Percentiles rank a stretch among this genome's conserved stretches.
Conservation (phyloP, 257 asterid genomes). For the Nicotiana noctiflora region DNA sequence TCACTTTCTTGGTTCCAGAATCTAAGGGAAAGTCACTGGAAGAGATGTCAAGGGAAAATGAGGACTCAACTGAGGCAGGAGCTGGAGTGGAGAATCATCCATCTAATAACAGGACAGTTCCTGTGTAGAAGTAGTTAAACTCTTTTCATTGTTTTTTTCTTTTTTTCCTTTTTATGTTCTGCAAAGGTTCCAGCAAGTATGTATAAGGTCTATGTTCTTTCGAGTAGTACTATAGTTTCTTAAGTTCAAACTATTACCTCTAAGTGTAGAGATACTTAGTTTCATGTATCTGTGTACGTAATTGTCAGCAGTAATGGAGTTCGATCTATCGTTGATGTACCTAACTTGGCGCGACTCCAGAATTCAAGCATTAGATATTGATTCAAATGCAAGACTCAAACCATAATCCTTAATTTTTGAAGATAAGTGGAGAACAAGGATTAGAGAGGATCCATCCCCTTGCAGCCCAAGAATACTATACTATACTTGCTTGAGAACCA, state of each 20-base stretch:
- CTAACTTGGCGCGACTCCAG: background rate
- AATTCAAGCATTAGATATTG: background rate
- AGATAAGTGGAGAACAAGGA: background rate
- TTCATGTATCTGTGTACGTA: background rate
- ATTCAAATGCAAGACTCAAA: background rate
- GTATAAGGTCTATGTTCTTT: background rate
- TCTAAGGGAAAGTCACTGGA: slow-evolving; percentile 59
- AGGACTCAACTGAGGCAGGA: slow-evolving; percentile 4
- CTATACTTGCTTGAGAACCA: background rate
- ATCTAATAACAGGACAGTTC: slow-evolving; percentile 1
- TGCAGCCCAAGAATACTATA: background rate
- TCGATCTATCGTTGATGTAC: background rate
- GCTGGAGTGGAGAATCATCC: background rate
- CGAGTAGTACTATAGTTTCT: background rate
- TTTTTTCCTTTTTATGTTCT: background rate
- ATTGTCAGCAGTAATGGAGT: background rate
- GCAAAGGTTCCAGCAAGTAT: background rate
- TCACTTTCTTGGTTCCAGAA: slow-evolving; percentile 55
- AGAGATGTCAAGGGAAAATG: slow-evolving; percentile 46
- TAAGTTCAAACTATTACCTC: background rate
- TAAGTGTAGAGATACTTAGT: background rate
- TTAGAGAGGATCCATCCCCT: background rate
- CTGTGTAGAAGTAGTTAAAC: background rate
- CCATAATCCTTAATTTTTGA: background rate
- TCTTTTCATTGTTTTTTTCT: background rate